phyloP scores from a whole-genome alignment of 257 asterid genomes.

The Solanum pinnatisectum region DNA sequence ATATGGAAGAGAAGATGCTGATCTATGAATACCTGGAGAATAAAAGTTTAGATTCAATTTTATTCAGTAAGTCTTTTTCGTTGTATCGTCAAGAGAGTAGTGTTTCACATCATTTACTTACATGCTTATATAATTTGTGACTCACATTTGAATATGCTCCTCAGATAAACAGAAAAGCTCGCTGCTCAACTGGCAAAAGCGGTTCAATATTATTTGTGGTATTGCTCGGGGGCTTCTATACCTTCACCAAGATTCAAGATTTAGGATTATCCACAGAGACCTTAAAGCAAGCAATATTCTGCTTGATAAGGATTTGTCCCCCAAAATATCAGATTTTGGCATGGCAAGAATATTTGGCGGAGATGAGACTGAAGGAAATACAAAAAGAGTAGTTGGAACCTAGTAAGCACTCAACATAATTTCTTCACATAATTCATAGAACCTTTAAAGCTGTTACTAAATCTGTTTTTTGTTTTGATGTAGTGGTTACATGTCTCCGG shows the following conservation, averaged over 20 bases:
- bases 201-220: constrained; percentile 63
- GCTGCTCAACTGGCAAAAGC: constrained; percentile 47
- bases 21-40: constrained; percentile 71
- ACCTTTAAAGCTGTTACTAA: background rate
- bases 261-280: constrained; percentile 69
- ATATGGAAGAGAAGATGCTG: constrained; percentile 63
- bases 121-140: background rate
- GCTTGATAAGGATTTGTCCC: constrained; percentile 54
- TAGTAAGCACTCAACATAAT: constrained; percentile 32
- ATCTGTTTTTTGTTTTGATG: background rate
- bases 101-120: background rate
- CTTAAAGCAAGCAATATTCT: constrained; percentile 73
- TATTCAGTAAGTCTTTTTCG: constrained; percentile 38
- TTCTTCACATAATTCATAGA: background rate
- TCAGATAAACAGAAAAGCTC: constrained; percentile 42
- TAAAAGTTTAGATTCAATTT: constrained; percentile 53
- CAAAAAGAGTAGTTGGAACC: constrained; percentile 67
- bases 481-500: constrained; percentile 87
- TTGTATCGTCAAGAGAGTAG: background rate
- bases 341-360: constrained; percentile 81
- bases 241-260: constrained; percentile 79
- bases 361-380: constrained; percentile 62
- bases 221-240: constrained; percentile 62
- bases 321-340: constrained; percentile 78
- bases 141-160: background rate